These are phyloP conservation scores for Pseudogymnoascus sp. DNA, from an alignment of 2,329 filamentous ascomycete genomes.

Conservation along the genomic window DNA sequence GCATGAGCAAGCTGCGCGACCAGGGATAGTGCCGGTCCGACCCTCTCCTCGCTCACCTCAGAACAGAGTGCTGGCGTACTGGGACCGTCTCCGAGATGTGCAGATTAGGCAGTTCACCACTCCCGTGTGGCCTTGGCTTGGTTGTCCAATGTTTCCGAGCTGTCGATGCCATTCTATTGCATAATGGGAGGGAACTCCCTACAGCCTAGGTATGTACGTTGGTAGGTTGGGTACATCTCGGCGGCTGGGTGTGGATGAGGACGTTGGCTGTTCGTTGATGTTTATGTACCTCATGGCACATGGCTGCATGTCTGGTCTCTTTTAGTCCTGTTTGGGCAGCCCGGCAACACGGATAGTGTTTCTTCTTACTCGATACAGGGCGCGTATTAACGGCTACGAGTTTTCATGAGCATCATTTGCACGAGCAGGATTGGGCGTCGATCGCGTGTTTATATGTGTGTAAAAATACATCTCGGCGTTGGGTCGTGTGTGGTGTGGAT, in stretches of 20 bases:
- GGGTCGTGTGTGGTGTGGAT: background rate
- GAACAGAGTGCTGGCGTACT: background rate
- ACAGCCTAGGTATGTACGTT: background rate
- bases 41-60: background rate
- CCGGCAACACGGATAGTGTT: background rate
- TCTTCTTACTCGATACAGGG: slow-evolving; percentile 6
- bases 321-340: slow-evolving; percentile 2
- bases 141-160: background rate
- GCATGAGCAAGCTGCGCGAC: background rate
- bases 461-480: slow-evolving; percentile 5
- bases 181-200: background rate
- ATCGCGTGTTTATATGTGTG: slow-evolving; percentile 8
- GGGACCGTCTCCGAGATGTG: background rate
- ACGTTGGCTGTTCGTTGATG: background rate
- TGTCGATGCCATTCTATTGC: background rate
- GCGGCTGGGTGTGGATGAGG: background rate
- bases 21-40: slow-evolving; percentile 2
- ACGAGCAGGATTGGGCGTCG: background rate
- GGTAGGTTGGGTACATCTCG: background rate
- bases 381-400: background rate
- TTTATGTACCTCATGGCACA: background rate
- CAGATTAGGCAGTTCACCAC: background rate
- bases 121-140: background rate
- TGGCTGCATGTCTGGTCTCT: background rate
- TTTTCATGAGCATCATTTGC: background rate